Base-by-base conservation (phyloP, 2,329 filamentous ascomycete species). In the Phialophora chinensis region DNA sequence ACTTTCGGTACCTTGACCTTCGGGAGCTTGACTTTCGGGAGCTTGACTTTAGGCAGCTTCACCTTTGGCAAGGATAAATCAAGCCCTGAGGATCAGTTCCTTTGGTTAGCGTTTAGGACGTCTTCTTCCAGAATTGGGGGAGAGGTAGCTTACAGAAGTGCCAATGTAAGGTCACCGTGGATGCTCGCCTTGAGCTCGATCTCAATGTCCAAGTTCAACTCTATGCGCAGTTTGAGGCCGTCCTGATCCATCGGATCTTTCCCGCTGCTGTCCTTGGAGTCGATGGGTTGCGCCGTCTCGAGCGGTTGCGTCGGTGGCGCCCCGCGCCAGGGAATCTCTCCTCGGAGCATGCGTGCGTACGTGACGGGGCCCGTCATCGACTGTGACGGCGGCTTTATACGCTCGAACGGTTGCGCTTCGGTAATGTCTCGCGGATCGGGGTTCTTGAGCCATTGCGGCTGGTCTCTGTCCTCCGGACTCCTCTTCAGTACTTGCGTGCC, bases 141-240 rank as follows among this genome's bases (percentile, higher is more conserved):
- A 25, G 17, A 25, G 6, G 27, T 50, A n/a, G 29, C 87, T 83
- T 85, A 92, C 90, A 90, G 87, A 74, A 95, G 83, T 70, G 88
- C 90, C 71, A 95, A 79, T 38, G 91, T 93, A 70, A 96, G 80
- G 80, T 96, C 92, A 75, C 92, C 92, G 73, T 93, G 88, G 71
- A 95, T 93, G 78, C 90, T 89, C 23, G 91, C 91, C 83, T 95
- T 95, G 68, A 95, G 84, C 73, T 92, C 90, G 68, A 95, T 91
- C 78, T 95, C 91, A 58, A 95, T 85, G 72, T 95, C 91, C 65
- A 95, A 82, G 78, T 93, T 93, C 63, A 92, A 81, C 75, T 93
- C 91, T 25, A 95, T 80, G 44, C 88, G 86, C 75, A 93, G 78
- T 76, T 88, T 88, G 75, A 92, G 78, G 35, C 59, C 59, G 50